Evolutionary conservation across 2,329 filamentous ascomycete species (phyloP).

Genomic region (Fusarium bulbicola): DNA sequence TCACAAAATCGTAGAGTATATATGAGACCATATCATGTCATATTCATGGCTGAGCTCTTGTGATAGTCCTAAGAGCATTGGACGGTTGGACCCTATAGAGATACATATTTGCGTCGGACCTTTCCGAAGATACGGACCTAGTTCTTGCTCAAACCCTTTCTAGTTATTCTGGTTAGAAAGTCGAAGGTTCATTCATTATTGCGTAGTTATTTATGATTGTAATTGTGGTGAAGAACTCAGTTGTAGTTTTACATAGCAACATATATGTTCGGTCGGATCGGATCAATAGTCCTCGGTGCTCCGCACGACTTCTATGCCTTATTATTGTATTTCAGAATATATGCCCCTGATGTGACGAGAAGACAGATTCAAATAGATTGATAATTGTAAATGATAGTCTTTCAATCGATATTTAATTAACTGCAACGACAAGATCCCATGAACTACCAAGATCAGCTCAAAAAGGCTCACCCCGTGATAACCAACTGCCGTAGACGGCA

Average conservation of each 20-base stretch:
- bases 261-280: too few relatives aligned
- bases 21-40: background rate
- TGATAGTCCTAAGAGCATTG: background rate
- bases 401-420: background rate
- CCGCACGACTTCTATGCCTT: rapidly evolving
- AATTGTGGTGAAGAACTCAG: background rate
- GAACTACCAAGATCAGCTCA: background rate
- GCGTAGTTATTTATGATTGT: rapidly evolving
- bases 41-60: background rate
- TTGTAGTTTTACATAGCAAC: background rate
- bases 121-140: background rate
- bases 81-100: too few relatives aligned
- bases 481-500: background rate
- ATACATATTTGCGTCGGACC: rapidly evolving
- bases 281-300: background rate
- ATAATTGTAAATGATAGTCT: too few relatives aligned
- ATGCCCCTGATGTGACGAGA: rapidly evolving
- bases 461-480: too few relatives aligned
- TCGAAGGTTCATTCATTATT: rapidly evolving
- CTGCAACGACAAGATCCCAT: background rate
- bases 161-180: rapidly evolving
- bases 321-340: background rate
- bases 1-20: too few relatives aligned
- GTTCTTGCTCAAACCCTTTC: background rate
- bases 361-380: rapidly evolving